These are phyloP conservation scores for Chaetomiaceae sp. DNA, from an alignment of 2,329 filamentous ascomycete genomes.

Conservation along the genomic window DNA sequence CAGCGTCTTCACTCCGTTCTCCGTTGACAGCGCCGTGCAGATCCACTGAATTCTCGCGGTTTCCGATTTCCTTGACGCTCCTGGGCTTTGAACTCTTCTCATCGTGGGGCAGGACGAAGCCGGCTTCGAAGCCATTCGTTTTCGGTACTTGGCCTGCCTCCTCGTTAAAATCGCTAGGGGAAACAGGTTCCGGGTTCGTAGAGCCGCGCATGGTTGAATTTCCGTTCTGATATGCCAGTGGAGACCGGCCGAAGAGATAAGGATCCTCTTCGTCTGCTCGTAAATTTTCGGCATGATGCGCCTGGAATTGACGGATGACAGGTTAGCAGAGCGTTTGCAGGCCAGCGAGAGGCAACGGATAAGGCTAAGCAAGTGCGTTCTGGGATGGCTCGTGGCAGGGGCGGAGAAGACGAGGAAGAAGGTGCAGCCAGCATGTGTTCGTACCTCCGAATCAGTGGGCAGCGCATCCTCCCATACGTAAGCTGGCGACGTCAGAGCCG, in stretches of 20 bases:
- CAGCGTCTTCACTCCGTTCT: conserved; percentile 17
- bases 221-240: conserved; percentile 23
- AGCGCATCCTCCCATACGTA: conserved; percentile 38
- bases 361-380: neutral
- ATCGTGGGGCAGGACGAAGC: conserved; percentile 15
- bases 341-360: neutral
- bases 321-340: conserved; percentile 3
- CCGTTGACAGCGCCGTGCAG: conserved; percentile 29
- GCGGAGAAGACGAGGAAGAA: conserved; percentile 1
- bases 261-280: conserved; percentile 13
- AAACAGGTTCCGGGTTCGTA: conserved; percentile 5
- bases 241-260: conserved; percentile 12
- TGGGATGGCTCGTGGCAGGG: neutral
- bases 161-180: conserved; percentile 14
- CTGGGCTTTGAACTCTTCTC: conserved; percentile 32
- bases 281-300: conserved; percentile 16
- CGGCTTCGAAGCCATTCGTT: conserved; percentile 12
- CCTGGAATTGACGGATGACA: conserved; percentile 3
- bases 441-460: conserved; percentile 34
- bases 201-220: conserved; percentile 17
- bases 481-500: conserved; percentile 43
- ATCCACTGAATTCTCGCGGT: conserved; percentile 42
- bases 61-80: conserved; percentile 35
- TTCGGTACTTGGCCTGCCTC: conserved; percentile 15
- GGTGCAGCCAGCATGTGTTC: conserved; percentile 17